Evolutionary conservation across 768 basidiomycete species (phyloP).

Genomic region (Kwoniella botswanensis): DNA sequence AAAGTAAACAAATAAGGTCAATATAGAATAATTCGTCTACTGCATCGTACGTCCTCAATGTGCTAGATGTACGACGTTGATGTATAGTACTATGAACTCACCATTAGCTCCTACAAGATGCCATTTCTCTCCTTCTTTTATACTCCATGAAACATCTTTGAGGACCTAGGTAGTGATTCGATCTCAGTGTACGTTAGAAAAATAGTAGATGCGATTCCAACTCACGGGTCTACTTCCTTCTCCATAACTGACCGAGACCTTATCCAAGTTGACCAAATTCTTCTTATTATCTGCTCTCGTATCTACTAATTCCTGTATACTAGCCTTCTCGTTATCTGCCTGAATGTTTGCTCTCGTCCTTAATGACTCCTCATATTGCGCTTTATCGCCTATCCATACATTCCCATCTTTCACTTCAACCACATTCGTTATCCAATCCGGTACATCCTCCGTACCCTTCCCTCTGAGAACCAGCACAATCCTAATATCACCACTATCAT

Average conservation of each 20-base stretch:
- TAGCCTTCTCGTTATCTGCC: not conserved
- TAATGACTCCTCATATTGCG: constrained; percentile 49
- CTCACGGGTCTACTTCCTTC: constrained; percentile 61
- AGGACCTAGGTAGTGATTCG: constrained; percentile 65
- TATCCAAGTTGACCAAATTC: constrained; percentile 65
- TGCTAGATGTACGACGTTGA: not conserved
- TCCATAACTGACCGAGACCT: constrained; percentile 74
- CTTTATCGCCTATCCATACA: constrained; percentile 65
- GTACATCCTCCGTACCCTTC: constrained; percentile 48
- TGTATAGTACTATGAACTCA: constrained; percentile 48
- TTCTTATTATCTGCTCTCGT: not conserved
- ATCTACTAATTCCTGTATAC: constrained; percentile 9
- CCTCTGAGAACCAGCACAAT: constrained; percentile 53
- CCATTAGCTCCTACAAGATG: constrained; percentile 89
- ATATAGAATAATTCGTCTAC: not conserved
- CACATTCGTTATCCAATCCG: constrained; percentile 56
- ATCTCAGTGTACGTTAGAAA: too few species aligned
- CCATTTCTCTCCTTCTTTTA: constrained; percentile 82
- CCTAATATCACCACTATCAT: constrained; percentile 34
- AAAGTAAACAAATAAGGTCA: not conserved
- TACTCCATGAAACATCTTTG: constrained; percentile 77
- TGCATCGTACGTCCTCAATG: too few species aligned
- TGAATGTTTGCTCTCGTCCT: not conserved
- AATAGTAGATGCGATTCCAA: not conserved
- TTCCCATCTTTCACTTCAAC: constrained; percentile 54